Evolutionary conservation across 306 rosid species (phyloP).

Genomic region (Corylus americana): DNA sequence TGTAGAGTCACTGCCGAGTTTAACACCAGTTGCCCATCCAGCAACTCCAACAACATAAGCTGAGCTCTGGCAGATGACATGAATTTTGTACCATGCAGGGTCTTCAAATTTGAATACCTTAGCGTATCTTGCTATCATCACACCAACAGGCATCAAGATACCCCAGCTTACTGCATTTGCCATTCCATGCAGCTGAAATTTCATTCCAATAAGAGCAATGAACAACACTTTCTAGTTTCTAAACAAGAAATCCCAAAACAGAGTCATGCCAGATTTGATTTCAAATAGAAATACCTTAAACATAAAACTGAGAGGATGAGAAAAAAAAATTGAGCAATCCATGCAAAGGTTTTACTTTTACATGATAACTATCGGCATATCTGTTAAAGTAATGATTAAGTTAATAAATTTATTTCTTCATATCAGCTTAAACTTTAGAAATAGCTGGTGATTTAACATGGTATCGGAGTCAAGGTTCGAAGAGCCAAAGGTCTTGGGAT

Average conservation of each 20-base stretch:
- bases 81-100: constrained; percentile 98
- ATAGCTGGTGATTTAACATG: no score
- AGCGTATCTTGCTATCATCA: constrained; percentile 75
- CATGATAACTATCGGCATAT: no score
- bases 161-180: constrained; percentile 84
- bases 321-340: no score
- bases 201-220: neutral
- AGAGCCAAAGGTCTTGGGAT: no score
- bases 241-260: neutral
- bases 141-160: constrained; percentile 71
- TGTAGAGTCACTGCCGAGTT: constrained; percentile 71
- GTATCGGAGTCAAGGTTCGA: no score
- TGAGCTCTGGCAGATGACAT: constrained; percentile 76
- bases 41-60: constrained; percentile 88
- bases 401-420: no score
- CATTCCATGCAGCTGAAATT: constrained; percentile 68
- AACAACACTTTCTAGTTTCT: neutral
- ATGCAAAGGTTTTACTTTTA: no score
- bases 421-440: no score
- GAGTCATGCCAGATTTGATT: neutral
- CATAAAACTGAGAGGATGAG: neutral
- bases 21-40: constrained; percentile 97
- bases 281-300: no score
- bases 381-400: no score
- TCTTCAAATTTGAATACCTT: constrained; percentile 79